Evolutionary conservation across 768 basidiomycete genomes (phyloP), one percentile per base, ranked within the genome.

Genomic region (Cyclocybe aegerita): DNA sequence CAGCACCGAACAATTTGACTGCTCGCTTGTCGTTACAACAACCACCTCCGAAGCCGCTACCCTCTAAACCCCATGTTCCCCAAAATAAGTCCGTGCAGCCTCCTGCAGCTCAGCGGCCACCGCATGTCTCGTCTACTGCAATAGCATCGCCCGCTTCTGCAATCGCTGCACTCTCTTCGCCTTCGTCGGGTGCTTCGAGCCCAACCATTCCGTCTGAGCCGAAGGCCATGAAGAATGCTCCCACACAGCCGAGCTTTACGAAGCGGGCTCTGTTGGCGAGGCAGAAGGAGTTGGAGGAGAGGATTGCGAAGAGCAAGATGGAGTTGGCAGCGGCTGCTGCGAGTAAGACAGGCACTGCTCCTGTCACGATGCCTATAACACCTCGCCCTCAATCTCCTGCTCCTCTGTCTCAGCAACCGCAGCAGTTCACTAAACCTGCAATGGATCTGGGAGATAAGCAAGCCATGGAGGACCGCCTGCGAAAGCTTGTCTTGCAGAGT

Each of bases 221-320:
- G 14, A 68, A 66, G 31, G 67, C 70, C 7, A 67, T 71, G 65
- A 70, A 72, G 53, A 71, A 63, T 42, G 58, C 65, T 9, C 70
- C 74, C 2, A 70, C 64, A 39, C 66, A 63, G 11, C 71, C 74
- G n/a, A 72, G 64, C 45, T 70, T 60, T 47, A 61, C 63, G 16
- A 75, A 73, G 53, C 67, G 69, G 9, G 66, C 70, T 12, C 63
- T 76, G 11, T 36, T 72, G 29, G 73, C 70, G 7, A 64, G 71
- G 51, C 72, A 75, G 46, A 76, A 70, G 62, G 76, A 77, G 33
- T 58, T 78, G 29, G 75, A 78, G 55, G 72, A 75, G 49, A 64
- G 66, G 48, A 74, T 77, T 37, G 62, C 70, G 3, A 60, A 60
- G 50, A 69, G 65, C 39, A 73, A 70, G 56, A 31, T 62, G 52